Evolutionary conservation across 305 asterid genomes (phyloP).

Genomic region (Solanum aculeatissimum): DNA sequence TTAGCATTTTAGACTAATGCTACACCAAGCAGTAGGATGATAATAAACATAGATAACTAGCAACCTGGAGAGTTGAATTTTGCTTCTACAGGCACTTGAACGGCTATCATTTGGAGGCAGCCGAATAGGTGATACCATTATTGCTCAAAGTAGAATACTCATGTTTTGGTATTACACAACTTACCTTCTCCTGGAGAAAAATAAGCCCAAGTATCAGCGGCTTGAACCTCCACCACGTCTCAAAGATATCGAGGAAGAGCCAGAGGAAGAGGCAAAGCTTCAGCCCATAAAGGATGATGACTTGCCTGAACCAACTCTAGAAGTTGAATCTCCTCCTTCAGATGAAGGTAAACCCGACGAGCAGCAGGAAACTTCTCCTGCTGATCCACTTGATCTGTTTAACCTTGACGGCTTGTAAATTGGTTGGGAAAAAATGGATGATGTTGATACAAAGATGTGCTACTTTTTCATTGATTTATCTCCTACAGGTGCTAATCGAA

Average conservation of each 20-base stretch:
- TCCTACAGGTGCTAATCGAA: constrained; percentile 65
- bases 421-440: constrained; percentile 39
- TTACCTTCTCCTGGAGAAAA: constrained; percentile 83
- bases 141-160: constrained; percentile 81
- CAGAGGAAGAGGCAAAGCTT: constrained; percentile 11
- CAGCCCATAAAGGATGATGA: constrained; percentile 34
- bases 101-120: constrained; percentile 83
- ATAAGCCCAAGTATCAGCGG: constrained; percentile 79
- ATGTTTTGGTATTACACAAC: constrained; percentile 89
- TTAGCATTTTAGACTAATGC: not conserved
- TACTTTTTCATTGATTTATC: constrained; percentile 51
- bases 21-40: not conserved
- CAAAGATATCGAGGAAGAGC: constrained; percentile 21
- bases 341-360: constrained; percentile 75
- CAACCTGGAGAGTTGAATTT: not conserved
- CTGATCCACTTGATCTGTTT: constrained; percentile 73
- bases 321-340: constrained; percentile 29
- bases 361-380: constrained; percentile 58
- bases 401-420: constrained; percentile 72
- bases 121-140: constrained; percentile 53
- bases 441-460: constrained; percentile 46
- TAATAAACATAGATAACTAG: not conserved
- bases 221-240: constrained; percentile 49
- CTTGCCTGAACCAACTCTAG: constrained; percentile 26
- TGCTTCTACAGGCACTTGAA: constrained; percentile 53